Percentiles rank a stretch among this genome's conserved stretches.
Evolutionary conservation across 176 grass and related monocot genomes (phyloP).

Genomic region (Musa acuminata): DNA sequence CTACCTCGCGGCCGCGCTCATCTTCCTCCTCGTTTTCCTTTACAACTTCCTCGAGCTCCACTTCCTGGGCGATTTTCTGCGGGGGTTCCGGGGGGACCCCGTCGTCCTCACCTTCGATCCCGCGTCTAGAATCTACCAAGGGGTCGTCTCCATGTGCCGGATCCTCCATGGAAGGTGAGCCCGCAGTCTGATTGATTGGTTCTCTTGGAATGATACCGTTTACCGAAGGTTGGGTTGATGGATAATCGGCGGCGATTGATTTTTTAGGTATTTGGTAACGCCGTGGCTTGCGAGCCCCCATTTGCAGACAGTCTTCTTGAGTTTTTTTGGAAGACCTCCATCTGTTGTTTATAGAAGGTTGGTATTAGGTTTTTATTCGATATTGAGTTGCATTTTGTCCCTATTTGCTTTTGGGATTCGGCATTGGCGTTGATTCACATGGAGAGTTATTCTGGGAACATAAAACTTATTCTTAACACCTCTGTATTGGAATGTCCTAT

Average conservation of each 20-base stretch:
- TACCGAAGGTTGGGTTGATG: background rate
- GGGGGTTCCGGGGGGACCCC: slow-evolving; percentile 53
- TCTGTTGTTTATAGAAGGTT: slow-evolving; percentile 72
- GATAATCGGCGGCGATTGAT: background rate
- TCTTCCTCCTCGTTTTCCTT: slow-evolving; percentile 22
- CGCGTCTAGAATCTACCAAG: slow-evolving; percentile 69
- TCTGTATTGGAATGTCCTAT: background rate
- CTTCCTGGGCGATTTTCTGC: slow-evolving; percentile 46
- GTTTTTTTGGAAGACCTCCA: slow-evolving; percentile 66
- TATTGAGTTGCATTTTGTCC: background rate
- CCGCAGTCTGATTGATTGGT: background rate
- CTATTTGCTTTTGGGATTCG: background rate
- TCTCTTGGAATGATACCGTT: background rate
- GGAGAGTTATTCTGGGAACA: background rate
- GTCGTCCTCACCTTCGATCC: slow-evolving; percentile 76
- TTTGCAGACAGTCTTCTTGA: slow-evolving; percentile 82
- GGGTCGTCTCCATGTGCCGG: slow-evolving; percentile 61
- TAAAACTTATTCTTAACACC: background rate
- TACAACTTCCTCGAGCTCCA: slow-evolving; percentile 92
- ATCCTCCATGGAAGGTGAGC: slow-evolving; percentile 73
- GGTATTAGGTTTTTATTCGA: background rate
- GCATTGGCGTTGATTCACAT: background rate
- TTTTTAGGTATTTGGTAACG: slow-evolving; percentile 65
- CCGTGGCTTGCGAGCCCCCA: slow-evolving; percentile 91
- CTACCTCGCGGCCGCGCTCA: slow-evolving; percentile 41